A percentile compares a stretch with the other conserved stretches of the same genome.
phyloP scores from a whole-genome alignment of 2,329 filamentous ascomycete genomes.

The Colletotrichum cordylinicola region DNA sequence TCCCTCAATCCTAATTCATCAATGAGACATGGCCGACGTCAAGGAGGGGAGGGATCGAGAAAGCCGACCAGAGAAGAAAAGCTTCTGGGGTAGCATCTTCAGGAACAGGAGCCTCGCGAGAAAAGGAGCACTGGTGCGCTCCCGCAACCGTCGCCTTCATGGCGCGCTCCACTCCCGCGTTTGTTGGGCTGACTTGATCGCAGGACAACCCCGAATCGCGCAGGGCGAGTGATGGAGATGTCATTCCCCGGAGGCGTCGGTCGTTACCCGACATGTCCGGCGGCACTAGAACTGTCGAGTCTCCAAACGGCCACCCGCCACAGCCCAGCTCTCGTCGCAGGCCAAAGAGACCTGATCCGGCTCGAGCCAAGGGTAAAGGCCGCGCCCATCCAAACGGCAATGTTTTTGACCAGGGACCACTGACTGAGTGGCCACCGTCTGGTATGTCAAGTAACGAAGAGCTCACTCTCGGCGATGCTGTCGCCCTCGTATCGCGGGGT shows the following conservation, averaged over 20 bases:
- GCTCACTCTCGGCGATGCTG: constrained; percentile 58
- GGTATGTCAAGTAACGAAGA: constrained; percentile 54
- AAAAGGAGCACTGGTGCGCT: constrained; percentile 40
- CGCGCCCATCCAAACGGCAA: constrained; percentile 36
- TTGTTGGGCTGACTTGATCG: neutral
- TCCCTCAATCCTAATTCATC: neutral
- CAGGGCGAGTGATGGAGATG: constrained; percentile 39
- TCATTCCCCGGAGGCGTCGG: constrained; percentile 28
- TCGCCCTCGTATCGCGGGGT: constrained; percentile 63
- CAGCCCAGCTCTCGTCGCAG: constrained; percentile 41
- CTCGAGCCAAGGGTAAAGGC: constrained; percentile 44
- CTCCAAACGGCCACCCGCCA: neutral
- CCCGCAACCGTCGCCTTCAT: constrained; percentile 17
- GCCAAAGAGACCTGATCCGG: constrained; percentile 43
- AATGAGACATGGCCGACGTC: constrained; percentile 36
- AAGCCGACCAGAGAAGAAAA: constrained; percentile 43
- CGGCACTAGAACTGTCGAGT: constrained; percentile 9
- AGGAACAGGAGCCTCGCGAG: constrained; percentile 51
- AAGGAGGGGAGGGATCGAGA: constrained; percentile 23
- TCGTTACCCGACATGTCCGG: constrained; percentile 8
- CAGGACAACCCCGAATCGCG: constrained; percentile 36
- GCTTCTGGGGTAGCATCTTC: constrained; percentile 55
- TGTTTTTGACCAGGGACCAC: constrained; percentile 35
- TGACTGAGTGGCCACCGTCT: constrained; percentile 63
- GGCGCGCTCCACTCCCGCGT: neutral